Percentiles rank a stretch among this genome's conserved stretches.
Conservation (phyloP, 139 green algal species). For the Mesostigma viride region DNA sequence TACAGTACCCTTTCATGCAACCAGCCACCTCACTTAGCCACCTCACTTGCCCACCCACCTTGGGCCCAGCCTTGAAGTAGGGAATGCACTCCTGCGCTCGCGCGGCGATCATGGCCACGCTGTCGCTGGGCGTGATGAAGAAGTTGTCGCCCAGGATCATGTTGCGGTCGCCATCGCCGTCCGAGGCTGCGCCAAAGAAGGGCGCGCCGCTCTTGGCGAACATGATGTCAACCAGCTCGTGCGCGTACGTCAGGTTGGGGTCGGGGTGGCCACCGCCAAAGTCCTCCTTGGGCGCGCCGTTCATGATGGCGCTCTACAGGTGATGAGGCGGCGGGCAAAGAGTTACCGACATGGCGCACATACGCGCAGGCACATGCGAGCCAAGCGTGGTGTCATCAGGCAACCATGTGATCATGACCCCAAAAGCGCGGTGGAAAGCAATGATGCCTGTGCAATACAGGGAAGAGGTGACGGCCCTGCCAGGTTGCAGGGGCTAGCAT, state of each 20-base stretch:
- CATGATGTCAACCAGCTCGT: constrained; percentile 91
- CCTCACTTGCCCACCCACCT: no score
- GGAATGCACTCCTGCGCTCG: constrained; percentile 88
- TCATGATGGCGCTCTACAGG: constrained; percentile 32
- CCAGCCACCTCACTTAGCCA: no score
- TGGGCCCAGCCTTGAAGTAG: constrained; percentile 92
- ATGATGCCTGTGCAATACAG: no score
- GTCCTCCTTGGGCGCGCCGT: constrained; percentile 62
- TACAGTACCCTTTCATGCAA: no score
- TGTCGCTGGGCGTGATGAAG: constrained; percentile 94
- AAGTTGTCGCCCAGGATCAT: constrained; percentile 96
- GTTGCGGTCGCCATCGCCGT: constrained; percentile 91
- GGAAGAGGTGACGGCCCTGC: no score
- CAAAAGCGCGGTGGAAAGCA: no score
- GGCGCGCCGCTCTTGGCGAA: constrained; percentile 50
- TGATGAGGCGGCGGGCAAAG: no score
- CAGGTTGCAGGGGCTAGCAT: no score
- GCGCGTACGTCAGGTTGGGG: constrained; percentile 97
- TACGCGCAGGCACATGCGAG: no score
- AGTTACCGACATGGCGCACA: no score
- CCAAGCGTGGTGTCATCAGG: no score
- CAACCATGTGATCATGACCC: no score
- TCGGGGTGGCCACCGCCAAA: constrained; percentile 95
- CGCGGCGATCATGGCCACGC: constrained; percentile 95
- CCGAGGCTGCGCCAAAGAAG: constrained; percentile 54